A percentile compares a stretch with the other conserved stretches of the same genome.
phyloP scores from a whole-genome alignment of 768 basidiomycete genomes.

The Dendrothele bispora region DNA sequence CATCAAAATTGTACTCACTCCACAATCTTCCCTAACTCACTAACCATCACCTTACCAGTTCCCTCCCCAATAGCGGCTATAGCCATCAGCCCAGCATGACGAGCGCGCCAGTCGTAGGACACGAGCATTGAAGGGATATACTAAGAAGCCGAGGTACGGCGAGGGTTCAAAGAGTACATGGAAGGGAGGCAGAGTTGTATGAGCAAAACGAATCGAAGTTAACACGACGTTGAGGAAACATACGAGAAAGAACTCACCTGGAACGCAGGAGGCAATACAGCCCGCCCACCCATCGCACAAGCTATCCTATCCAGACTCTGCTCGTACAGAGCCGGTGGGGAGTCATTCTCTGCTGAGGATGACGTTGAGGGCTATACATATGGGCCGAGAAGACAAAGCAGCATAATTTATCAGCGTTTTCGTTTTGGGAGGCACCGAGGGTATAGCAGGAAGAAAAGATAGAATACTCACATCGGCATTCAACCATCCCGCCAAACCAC shows the following conservation, averaged over 20 bases:
- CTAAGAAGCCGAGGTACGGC: too few species aligned
- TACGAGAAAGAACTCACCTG: conserved; percentile 30
- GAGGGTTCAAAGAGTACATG: too few species aligned
- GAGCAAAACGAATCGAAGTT: neutral
- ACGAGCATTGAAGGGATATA: conserved; percentile 82
- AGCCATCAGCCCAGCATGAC: conserved; percentile 86
- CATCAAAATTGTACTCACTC: conserved; percentile 56
- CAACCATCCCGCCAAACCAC: conserved; percentile 58
- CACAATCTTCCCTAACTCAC: conserved; percentile 79
- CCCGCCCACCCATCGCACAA: conserved; percentile 74
- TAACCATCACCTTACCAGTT: conserved; percentile 77
- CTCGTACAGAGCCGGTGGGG: conserved; percentile 75
- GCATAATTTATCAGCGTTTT: too few species aligned
- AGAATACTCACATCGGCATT: conserved; percentile 63
- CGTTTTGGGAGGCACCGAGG: too few species aligned
- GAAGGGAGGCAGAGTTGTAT: neutral
- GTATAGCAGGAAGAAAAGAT: too few species aligned
- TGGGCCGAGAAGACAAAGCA: conserved; percentile 1
- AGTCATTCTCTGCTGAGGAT: conserved; percentile 59
- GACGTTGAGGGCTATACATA: conserved; percentile 56
- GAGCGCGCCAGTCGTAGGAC: conserved; percentile 79
- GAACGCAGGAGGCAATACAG: conserved; percentile 78
- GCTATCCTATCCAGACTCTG: conserved; percentile 82
- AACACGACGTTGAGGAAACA: neutral
- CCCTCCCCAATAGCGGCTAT: conserved; percentile 87